Base-by-base conservation (phyloP, 495 filamentous ascomycete genomes). In the Massariosphaeria phaeospora region DNA sequence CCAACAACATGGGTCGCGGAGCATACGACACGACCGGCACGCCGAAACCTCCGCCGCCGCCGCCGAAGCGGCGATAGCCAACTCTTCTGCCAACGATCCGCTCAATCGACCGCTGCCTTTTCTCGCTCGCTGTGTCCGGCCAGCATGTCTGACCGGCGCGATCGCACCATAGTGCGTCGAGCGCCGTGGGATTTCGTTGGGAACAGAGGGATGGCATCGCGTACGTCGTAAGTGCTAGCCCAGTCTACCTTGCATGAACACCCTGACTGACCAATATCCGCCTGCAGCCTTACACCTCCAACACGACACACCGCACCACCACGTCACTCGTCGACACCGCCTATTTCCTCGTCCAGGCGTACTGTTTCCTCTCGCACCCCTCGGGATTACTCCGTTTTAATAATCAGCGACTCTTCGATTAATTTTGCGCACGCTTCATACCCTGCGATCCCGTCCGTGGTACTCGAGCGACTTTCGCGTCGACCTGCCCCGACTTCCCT, bases 1-100 rank as follows among this genome's bases (percentile, higher is more conserved):
- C 63, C 2, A 61, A 18, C 42, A 66, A 68, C 49, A 66, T 68
- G 63, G 66, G 66, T 21, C 66, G 66, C 38, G 66, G 66, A 46
- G 66, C 66, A 18, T 68, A 68, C 52, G 66, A 68, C 53, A 68
- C 66, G 3, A 68, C 66, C 8, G 66, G 66, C 6, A 68, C 66
- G 11, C 66, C 64, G 2, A 66, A 66, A 42, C 63, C 63, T 9
- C 57, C 55, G 18, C 63, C 63, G 34, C 64, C 60, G 29, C 66
- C 60, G 15, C 65, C 65, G 2, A 67, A 65, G 58, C 25, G 58
- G 40, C 58, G 62, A 50, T 67, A 60, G 41, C 55, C n/a, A 18
- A 15, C 23, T n/a, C 41, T 27, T 36, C 53, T n/a, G n/a, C n/a
- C n/a, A n/a, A 42, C 34, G 11, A 40, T 29, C 17, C 2, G 43